Percentiles rank a stretch among this genome's conserved stretches.
Evolutionary conservation across 148 eudicot genomes (phyloP).

Genomic region (Persicaria tinctoria): DNA sequence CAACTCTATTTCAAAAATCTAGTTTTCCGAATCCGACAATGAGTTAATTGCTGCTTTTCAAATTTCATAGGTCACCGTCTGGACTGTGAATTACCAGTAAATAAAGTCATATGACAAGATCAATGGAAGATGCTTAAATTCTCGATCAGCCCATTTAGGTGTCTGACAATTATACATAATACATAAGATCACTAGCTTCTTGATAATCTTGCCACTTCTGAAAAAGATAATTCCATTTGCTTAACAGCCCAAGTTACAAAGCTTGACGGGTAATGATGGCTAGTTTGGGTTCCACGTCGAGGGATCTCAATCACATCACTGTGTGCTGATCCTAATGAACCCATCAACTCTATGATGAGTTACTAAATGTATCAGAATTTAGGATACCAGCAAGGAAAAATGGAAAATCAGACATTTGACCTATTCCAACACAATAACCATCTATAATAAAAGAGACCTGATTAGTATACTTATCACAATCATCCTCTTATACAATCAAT

Average conservation of each 20-base stretch:
- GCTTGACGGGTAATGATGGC: too few relatives aligned
- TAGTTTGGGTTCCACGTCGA: background rate
- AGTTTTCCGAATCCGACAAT: background rate
- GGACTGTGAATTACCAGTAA: background rate
- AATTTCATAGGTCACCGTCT: background rate
- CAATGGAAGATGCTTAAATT: background rate
- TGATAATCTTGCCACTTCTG: background rate
- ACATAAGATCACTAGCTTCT: background rate
- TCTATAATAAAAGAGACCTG: too few relatives aligned
- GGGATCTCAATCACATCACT: background rate
- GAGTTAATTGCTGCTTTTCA: background rate
- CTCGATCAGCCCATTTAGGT: background rate
- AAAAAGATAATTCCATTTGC: background rate
- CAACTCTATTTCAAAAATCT: background rate
- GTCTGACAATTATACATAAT: too few relatives aligned
- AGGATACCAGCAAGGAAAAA: too few relatives aligned
- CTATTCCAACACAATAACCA: too few relatives aligned
- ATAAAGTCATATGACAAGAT: background rate
- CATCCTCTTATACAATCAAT: too few relatives aligned
- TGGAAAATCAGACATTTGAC: too few relatives aligned
- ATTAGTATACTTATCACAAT: too few relatives aligned
- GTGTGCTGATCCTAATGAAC: background rate
- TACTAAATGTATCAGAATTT: too few relatives aligned
- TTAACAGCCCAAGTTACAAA: background rate
- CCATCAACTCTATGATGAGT: background rate